Conservation (phyloP, 495 filamentous ascomycete genomes). For the Neurospora sp. region DNA sequence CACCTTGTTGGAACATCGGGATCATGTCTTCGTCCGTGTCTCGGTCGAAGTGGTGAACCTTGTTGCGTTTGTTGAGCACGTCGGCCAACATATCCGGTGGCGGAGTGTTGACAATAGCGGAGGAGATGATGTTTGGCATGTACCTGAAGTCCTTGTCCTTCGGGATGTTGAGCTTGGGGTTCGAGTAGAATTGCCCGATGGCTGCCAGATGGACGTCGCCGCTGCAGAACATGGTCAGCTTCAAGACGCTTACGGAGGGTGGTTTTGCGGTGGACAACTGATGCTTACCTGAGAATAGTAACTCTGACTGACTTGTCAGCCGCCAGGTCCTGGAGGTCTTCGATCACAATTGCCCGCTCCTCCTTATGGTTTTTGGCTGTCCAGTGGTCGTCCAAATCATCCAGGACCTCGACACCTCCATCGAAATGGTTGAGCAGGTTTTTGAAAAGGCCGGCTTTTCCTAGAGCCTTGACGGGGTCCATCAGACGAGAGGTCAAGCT, state of each 20-base stretch:
- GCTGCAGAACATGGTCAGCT: slow-evolving; percentile 37
- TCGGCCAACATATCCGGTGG: slow-evolving; percentile 85
- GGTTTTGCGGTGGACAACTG: slow-evolving; percentile 44
- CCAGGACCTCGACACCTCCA: slow-evolving; percentile 84
- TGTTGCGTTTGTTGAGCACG: slow-evolving; percentile 86
- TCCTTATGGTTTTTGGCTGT: slow-evolving; percentile 86
- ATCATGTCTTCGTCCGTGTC: slow-evolving; percentile 94
- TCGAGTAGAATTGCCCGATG: slow-evolving; percentile 90
- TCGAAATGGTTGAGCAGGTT: slow-evolving; percentile 80
- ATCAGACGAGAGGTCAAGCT: slow-evolving; percentile 76
- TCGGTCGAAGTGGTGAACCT: slow-evolving; percentile 75
- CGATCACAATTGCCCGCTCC: slow-evolving; percentile 77
- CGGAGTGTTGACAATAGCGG: slow-evolving; percentile 82
- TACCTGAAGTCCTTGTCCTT: slow-evolving; percentile 92
- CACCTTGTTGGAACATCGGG: slow-evolving; percentile 78
- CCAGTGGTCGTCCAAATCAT: slow-evolving; percentile 94
- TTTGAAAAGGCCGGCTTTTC: slow-evolving; percentile 71
- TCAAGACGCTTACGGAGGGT: not conserved
- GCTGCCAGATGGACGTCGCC: slow-evolving; percentile 93
- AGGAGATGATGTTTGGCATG: slow-evolving; percentile 84
- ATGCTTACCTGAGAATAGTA: slow-evolving; percentile 57
- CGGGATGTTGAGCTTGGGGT: slow-evolving; percentile 62
- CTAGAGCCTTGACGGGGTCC: slow-evolving; percentile 81
- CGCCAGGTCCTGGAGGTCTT: slow-evolving; percentile 83
- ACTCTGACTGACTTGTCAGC: slow-evolving; percentile 85